These are phyloP conservation scores for Rhodotorula sp. DNA, from an alignment of 1,284 basidiomycete genomes.

Conservation along the genomic window DNA sequence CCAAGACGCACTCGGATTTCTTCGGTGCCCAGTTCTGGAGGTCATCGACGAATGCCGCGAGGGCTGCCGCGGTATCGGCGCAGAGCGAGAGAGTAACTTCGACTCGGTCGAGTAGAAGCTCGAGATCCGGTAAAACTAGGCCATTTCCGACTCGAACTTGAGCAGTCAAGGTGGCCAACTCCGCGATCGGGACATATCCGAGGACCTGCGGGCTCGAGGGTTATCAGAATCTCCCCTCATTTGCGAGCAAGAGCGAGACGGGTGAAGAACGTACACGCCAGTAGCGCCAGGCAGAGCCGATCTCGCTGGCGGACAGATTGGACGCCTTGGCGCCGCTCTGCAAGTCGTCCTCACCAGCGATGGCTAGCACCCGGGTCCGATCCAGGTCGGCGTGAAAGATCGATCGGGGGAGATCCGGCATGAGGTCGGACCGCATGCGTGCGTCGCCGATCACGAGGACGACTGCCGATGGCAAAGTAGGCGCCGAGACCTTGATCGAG, in stretches of 20 bases:
- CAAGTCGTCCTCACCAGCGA: conserved; percentile 54
- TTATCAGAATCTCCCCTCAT: no score
- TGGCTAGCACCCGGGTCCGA: conserved; percentile 57
- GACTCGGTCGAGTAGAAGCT: conserved; percentile 25
- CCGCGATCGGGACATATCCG: conserved; percentile 23
- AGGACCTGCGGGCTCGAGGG: conserved; percentile 3
- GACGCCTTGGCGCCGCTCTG: background rate
- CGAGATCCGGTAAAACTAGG: conserved; percentile 24
- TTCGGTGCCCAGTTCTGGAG: conserved; percentile 21
- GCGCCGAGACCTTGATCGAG: conserved; percentile 64
- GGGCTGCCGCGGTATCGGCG: conserved; percentile 50
- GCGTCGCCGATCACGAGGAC: conserved; percentile 66
- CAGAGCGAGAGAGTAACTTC: conserved; percentile 49
- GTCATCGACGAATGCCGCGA: conserved; percentile 48
- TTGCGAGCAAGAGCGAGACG: no score
- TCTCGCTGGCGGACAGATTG: background rate
- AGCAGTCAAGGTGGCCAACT: conserved; percentile 3
- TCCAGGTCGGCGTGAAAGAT: conserved; percentile 57
- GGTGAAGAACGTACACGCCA: background rate
- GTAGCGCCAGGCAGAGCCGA: background rate
- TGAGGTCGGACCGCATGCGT: conserved; percentile 66
- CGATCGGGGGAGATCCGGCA: conserved; percentile 63
- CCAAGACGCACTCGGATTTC: background rate
- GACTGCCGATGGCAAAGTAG: conserved; percentile 62
- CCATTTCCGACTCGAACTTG: conserved; percentile 25